Conservation (phyloP, 768 basidiomycete species). For the Termitomyces titanicus region DNA sequence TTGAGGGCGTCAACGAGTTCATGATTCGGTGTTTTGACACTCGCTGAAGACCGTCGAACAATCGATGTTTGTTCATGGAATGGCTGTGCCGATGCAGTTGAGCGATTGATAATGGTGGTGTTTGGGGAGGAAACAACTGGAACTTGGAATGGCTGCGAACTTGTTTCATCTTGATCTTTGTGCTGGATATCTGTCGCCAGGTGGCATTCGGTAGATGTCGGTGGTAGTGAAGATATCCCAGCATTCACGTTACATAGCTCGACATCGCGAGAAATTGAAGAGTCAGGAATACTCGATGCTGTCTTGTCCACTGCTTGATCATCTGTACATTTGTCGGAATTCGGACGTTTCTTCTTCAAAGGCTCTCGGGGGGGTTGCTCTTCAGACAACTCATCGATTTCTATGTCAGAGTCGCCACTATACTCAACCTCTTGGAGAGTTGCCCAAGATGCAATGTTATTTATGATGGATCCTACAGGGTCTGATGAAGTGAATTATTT, state of each 20-base stretch:
- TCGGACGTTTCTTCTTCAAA: not conserved
- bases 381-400: not conserved
- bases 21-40: not conserved
- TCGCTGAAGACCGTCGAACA: not conserved
- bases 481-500: not conserved
- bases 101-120: not conserved
- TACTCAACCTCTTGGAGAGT: not conserved
- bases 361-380: not conserved
- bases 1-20: not conserved
- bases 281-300: not conserved
- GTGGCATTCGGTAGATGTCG: not conserved
- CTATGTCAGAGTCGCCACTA: not conserved
- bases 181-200: no score
- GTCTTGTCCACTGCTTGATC: not conserved
- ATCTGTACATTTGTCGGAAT: not conserved
- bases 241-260: not conserved
- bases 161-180: not conserved
- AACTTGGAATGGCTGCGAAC: not conserved
- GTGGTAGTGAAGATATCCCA: not conserved
- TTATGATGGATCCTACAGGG: not conserved
- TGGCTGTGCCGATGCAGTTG: not conserved
- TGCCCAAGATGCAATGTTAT: not conserved
- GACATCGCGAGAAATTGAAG: not conserved
- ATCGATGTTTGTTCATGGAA: not conserved
- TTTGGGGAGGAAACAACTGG: not conserved